A percentile compares a stretch with the other conserved stretches of the same genome.
Conservation (phyloP, 129 eudicot species). For the Solidago caesia region DNA sequence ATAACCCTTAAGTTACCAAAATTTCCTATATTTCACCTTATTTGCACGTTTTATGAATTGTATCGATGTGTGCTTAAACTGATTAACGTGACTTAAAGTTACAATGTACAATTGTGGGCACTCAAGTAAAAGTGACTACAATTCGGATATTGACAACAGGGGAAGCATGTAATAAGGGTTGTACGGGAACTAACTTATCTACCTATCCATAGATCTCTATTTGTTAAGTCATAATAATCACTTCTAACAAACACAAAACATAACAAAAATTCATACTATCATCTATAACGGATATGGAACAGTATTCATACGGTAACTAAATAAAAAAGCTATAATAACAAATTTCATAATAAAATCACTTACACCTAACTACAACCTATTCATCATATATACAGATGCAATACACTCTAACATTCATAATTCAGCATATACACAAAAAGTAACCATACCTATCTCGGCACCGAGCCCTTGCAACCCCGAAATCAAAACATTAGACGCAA, state of each 20-base stretch:
- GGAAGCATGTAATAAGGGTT: not conserved
- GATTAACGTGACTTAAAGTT: not conserved
- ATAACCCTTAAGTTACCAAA: not conserved
- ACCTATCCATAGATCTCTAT: not conserved
- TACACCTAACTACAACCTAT: not conserved
- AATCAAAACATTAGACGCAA: slow-evolving; percentile 84
- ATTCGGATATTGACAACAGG: not conserved
- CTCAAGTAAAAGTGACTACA: not conserved
- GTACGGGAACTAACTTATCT: not conserved
- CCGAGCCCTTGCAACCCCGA: slow-evolving; percentile 99
- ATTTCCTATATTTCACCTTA: not conserved
- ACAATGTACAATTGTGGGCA: not conserved
- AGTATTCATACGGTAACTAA: no score
- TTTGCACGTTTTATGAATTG: not conserved
- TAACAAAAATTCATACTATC: no score
- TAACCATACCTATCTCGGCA: slow-evolving; percentile 77
- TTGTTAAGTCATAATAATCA: not conserved
- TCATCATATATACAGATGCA: not conserved
- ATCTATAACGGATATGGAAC: no score
- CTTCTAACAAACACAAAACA: not conserved
- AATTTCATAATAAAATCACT: no score
- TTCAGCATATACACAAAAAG: not conserved
- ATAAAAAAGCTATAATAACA: no score
- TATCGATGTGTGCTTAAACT: not conserved
- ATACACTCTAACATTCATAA: not conserved